These are phyloP conservation scores for Penicillium rolfsii DNA, from an alignment of 2,329 filamentous ascomycete species.

Conservation along the genomic window DNA sequence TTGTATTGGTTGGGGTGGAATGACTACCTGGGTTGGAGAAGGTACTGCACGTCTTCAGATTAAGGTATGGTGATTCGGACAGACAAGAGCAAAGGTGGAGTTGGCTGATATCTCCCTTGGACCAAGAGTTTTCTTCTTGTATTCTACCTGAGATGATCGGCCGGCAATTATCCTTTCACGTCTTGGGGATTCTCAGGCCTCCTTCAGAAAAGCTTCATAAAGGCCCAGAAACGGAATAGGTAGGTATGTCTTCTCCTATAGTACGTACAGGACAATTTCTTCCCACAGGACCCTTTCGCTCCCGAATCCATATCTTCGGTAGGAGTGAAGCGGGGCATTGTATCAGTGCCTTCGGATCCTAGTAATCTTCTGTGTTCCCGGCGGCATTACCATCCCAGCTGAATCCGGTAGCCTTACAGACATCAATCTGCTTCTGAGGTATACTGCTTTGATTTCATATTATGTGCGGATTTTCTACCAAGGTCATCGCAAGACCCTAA, in stretches of 20 bases:
- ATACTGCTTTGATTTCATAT: background rate
- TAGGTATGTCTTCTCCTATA: background rate
- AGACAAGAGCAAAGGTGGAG: background rate
- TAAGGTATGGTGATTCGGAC: background rate
- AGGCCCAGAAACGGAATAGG: too few relatives aligned
- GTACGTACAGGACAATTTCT: background rate
- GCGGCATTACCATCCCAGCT: background rate
- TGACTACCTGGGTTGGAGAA: background rate
- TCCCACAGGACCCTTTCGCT: background rate
- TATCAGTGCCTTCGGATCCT: background rate
- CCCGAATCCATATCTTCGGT: background rate
- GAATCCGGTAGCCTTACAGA: background rate
- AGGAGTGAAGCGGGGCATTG: background rate
- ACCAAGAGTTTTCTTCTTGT: too few relatives aligned
- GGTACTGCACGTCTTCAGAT: background rate
- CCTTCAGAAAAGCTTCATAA: background rate
- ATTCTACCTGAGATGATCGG: background rate
- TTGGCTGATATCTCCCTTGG: too few relatives aligned
- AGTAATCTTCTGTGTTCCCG: background rate
- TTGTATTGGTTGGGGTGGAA: background rate
- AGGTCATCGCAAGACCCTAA: background rate
- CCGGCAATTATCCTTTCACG: background rate
- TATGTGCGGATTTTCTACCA: background rate
- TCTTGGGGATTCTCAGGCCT: background rate
- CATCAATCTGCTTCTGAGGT: background rate